Base-by-base conservation (phyloP, 202 grass and related monocot genomes). In the Panicum virgatum region DNA sequence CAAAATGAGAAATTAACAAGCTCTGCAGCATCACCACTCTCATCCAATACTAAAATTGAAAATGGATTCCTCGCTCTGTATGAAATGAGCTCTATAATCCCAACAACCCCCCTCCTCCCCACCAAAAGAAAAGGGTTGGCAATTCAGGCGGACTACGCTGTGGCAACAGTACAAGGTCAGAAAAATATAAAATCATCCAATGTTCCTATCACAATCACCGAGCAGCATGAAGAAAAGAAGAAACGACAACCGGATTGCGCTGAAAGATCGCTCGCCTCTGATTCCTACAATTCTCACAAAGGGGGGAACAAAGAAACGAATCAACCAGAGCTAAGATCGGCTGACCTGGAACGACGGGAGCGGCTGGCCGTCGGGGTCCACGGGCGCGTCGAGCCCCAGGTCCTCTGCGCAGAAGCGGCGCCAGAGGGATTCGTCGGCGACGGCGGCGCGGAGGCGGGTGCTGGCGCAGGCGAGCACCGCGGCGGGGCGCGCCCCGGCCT, bases 281-380 rank as follows among this genome's bases (percentile, higher is more conserved):
- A 54, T 56, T 58, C 37, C 43, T 73, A 16, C n/a, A 8, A n/a
- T 29, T 19, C 18, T 65, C 2, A 48, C 54, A 20, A 57, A 51
- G 6, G 66, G 34, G 45, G 6, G 0, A 12, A 10, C 12, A 29
- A 58, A 22, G 20, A n/a, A 42, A 0, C 1, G 26, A 39, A 40
- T 15, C 27, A 39, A n/a, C 6, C 32, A 39, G 64, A 14, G 7
- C 4, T n/a, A n/a, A 20, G 48, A 51, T 30, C 2, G 12, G 53
- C 26, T 15, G 9, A 94, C 96, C 93, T 90, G 92, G 83, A 99
- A 99, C 10, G 89, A 94, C 7, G 89, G 80, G n/a, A 92, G 89
- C 69, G 66, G 71, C 18, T 13, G 80, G 46, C 70, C 91, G 6
- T 89, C 85, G 20, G 93, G 91, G 39, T 92, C 96, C 44, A 94